Evolutionary conservation across 331 rosid species (phyloP).

Genomic region (Malus hybrid): DNA sequence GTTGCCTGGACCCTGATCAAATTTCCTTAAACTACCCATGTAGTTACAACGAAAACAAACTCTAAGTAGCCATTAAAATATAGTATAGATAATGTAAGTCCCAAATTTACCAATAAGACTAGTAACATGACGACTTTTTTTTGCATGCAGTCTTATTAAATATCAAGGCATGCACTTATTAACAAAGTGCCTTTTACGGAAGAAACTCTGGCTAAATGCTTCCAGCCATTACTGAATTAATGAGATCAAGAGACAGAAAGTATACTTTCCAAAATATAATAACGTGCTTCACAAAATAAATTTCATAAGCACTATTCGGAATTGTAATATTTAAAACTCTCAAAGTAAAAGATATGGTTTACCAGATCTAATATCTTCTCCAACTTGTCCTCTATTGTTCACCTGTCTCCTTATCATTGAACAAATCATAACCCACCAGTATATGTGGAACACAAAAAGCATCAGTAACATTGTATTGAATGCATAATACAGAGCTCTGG

Average conservation of each 20-base stretch:
- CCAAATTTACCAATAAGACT: neutral
- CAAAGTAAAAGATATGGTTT: slow-evolving; percentile 16
- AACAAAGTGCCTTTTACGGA: neutral
- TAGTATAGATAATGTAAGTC: neutral
- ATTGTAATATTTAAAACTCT: neutral
- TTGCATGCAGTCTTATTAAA: neutral
- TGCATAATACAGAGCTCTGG: slow-evolving; percentile 48
- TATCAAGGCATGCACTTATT: neutral
- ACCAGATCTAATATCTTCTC: slow-evolving; percentile 99
- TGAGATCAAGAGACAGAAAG: neutral
- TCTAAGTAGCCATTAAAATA: no score
- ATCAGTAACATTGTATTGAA: slow-evolving; percentile 76
- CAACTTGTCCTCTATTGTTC: slow-evolving; percentile 85
- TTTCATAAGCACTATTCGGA: neutral
- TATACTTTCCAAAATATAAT: neutral
- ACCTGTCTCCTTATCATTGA: slow-evolving; percentile 75
- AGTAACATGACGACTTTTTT: neutral
- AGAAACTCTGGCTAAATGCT: neutral
- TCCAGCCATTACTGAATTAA: neutral
- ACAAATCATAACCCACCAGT: slow-evolving; percentile 96
- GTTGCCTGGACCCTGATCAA: no score
- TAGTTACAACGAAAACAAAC: no score
- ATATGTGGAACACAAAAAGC: slow-evolving; percentile 89
- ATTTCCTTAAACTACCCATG: no score
- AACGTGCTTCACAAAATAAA: neutral